These are phyloP conservation scores for Poa pratensis DNA, from an alignment of 176 grass and related monocot species.

Conservation along the genomic window DNA sequence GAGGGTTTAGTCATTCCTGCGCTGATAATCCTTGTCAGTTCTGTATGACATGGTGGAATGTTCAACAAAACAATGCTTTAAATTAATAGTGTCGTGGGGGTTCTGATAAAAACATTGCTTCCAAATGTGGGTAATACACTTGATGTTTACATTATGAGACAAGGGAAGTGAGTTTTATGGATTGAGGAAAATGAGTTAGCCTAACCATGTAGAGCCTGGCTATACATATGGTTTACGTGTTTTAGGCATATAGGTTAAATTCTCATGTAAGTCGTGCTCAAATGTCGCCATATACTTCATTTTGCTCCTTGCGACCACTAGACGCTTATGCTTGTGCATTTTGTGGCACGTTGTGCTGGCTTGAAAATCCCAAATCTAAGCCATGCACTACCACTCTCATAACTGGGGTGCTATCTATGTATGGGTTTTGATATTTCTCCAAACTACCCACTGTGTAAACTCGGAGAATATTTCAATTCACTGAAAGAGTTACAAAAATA, in stretches of 20 bases:
- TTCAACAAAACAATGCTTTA: neutral
- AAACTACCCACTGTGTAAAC: neutral
- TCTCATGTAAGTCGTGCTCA: neutral
- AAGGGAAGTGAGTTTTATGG: neutral
- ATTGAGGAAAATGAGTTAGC: neutral
- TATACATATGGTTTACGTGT: neutral
- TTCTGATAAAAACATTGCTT: neutral
- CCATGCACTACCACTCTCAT: neutral
- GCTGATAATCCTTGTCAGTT: neutral
- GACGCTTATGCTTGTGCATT: neutral
- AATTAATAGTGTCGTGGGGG: neutral
- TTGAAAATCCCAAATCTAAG: neutral
- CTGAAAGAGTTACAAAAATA: constrained; percentile 15
- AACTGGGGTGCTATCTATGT: neutral
- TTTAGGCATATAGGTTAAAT: neutral
- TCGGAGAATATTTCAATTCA: neutral
- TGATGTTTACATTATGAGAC: neutral
- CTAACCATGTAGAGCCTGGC: neutral
- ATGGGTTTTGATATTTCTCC: neutral
- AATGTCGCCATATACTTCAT: neutral
- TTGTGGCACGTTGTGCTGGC: neutral
- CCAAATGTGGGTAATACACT: neutral
- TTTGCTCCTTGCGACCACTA: neutral
- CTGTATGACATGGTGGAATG: neutral
- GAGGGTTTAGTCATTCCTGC: neutral